These are phyloP conservation scores for Papilionanthe hybrid DNA, from an alignment of 116 monocot genomes.

Conservation along the genomic window DNA sequence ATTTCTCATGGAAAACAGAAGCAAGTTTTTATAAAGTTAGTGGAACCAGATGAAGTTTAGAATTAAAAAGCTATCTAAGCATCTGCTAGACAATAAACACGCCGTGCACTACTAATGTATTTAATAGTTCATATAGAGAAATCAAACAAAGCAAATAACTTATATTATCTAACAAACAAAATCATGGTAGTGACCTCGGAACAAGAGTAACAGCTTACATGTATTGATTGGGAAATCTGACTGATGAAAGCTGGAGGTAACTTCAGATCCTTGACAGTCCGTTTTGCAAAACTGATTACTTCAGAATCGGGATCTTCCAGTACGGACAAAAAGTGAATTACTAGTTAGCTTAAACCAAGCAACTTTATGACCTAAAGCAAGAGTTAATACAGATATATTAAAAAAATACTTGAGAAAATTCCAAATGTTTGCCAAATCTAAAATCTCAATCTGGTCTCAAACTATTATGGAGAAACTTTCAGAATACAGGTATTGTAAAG, in stretches of 20 bases:
- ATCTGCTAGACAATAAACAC: neutral
- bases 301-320: conserved; percentile 80
- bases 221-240: conserved; percentile 81
- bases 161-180: neutral
- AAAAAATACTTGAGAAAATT: neutral
- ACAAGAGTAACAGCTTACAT: conserved; percentile 30
- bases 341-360: conserved; percentile 1
- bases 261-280: conserved; percentile 89
- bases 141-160: conserved; percentile 1
- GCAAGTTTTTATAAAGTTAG: neutral
- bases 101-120: neutral
- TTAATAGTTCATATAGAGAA: neutral
- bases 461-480: neutral
- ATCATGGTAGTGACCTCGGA: neutral
- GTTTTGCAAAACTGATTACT: conserved; percentile 69
- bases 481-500: neutral
- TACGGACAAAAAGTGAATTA: neutral
- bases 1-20: neutral
- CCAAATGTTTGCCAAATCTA: neutral
- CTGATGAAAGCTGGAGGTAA: conserved; percentile 67
- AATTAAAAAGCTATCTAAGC: neutral
- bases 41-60: neutral
- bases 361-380: neutral
- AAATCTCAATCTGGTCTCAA: neutral
- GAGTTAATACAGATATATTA: neutral